Percentiles rank a stretch among this genome's conserved stretches.
Conservation (phyloP, 805 yeast species). For the Starmerella scarabaei region DNA sequence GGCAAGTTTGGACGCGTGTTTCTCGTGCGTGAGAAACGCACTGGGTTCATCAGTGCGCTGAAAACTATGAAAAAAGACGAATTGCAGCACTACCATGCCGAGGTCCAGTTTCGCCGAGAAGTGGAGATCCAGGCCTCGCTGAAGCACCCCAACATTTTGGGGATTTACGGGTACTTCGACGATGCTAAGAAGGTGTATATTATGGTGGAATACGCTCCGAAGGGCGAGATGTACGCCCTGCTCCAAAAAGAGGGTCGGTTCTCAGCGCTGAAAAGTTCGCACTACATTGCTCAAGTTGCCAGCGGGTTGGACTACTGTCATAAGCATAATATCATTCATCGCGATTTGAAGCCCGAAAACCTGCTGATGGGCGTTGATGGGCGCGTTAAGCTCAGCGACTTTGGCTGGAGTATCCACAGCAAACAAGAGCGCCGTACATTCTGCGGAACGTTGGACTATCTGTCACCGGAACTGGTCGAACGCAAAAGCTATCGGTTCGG, state of each 20-base stretch:
- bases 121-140: conserved; percentile 78
- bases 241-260: conserved; percentile 50
- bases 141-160: conserved; percentile 62
- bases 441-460: conserved; percentile 89
- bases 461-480: conserved; percentile 92
- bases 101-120: conserved; percentile 77
- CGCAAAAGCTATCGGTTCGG: conserved; percentile 61
- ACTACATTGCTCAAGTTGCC: conserved; percentile 70
- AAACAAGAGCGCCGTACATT: conserved; percentile 56
- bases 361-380: conserved; percentile 62
- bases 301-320: conserved; percentile 69
- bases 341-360: conserved; percentile 92
- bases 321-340: conserved; percentile 65
- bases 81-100: conserved; percentile 58
- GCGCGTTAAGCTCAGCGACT: conserved; percentile 68
- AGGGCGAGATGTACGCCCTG: conserved; percentile 75
- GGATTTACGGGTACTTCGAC: conserved; percentile 73
- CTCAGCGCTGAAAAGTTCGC: conserved; percentile 57
- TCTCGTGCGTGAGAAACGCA: conserved; percentile 61
- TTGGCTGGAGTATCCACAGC: conserved; percentile 87
- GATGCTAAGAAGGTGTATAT: conserved; percentile 71
- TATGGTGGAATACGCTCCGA: conserved; percentile 68
- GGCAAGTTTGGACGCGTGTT: conserved; percentile 92
- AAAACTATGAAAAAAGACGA: conserved; percentile 84
- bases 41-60: conserved; percentile 77